phyloP scores from a whole-genome alignment of 129 eudicot species.

The Erigeron canadensis region DNA sequence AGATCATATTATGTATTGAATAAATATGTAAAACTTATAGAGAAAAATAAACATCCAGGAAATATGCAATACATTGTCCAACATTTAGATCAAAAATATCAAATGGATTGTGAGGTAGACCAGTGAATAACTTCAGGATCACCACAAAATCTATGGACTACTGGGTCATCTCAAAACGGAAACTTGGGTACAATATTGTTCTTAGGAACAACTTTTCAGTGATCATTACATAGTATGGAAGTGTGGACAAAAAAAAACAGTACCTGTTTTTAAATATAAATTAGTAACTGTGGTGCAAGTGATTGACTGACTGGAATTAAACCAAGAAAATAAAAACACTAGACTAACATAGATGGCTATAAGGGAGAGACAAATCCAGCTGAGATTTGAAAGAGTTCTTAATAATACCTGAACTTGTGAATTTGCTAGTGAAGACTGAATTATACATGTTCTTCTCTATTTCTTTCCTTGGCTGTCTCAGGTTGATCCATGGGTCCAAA shows the following conservation, averaged over 20 bases:
- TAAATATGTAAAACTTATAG: not conserved
- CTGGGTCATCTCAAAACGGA: not conserved
- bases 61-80: not conserved
- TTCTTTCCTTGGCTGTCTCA: constrained; percentile 83
- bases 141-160: not conserved
- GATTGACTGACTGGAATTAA: not conserved
- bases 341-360: not conserved
- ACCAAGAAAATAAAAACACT: not conserved
- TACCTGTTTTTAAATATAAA: no score
- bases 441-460: constrained; percentile 59
- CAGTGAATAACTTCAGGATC: not conserved
- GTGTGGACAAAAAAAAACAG: no score
- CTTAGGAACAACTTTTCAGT: not conserved
- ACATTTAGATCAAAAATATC: not conserved
- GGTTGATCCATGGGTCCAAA: constrained; percentile 89
- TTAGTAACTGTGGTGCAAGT: not conserved
- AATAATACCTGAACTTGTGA: constrained; percentile 50
- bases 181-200: not conserved
- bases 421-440: constrained; percentile 30
- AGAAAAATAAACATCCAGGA: not conserved
- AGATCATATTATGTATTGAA: constrained; percentile 2
- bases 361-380: not conserved
- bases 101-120: not conserved
- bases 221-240: no score
- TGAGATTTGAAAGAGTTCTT: constrained; percentile 11